These are phyloP conservation scores for Acer saccharum DNA, from an alignment of 345 rosid species.

Conservation along the genomic window DNA sequence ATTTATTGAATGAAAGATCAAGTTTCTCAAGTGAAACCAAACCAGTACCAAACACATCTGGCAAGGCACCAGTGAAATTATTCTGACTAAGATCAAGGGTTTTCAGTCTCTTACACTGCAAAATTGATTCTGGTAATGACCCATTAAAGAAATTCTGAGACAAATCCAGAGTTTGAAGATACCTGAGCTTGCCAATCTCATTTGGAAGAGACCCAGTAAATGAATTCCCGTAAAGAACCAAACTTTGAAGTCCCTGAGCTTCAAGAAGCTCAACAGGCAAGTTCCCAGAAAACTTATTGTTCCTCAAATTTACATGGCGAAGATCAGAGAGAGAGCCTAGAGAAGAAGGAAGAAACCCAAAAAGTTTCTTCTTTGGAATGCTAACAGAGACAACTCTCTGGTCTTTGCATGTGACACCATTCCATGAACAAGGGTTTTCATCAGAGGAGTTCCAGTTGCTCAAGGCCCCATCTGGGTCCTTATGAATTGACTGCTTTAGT, in stretches of 20 bases:
- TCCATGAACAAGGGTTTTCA: conserved; percentile 81
- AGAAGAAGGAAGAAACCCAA: conserved; percentile 75
- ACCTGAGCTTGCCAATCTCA: conserved; percentile 68
- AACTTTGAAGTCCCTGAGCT: conserved; percentile 81
- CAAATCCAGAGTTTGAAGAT: conserved; percentile 80
- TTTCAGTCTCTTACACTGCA: conserved; percentile 76
- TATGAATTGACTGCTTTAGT: conserved; percentile 59
- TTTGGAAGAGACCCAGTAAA: conserved; percentile 72
- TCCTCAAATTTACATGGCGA: conserved; percentile 86
- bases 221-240: conserved; percentile 92
- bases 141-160: conserved; percentile 85
- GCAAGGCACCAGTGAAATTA: conserved; percentile 77
- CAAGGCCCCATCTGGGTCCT: conserved; percentile 81
- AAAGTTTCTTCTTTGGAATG: conserved; percentile 82
- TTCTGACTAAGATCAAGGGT: conserved; percentile 77
- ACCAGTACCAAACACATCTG: conserved; percentile 63
- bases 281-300: conserved; percentile 63
- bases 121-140: conserved; percentile 63
- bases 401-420: conserved; percentile 89
- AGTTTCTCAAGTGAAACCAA: conserved; percentile 74
- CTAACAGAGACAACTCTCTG: conserved; percentile 74
- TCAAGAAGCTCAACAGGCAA: conserved; percentile 72
- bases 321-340: conserved; percentile 81
- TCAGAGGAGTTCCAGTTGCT: conserved; percentile 83
- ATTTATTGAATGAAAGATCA: conserved; percentile 75